phyloP scores from a whole-genome alignment of 2,329 filamentous ascomycete species.

The Diaporthe ampelina region DNA sequence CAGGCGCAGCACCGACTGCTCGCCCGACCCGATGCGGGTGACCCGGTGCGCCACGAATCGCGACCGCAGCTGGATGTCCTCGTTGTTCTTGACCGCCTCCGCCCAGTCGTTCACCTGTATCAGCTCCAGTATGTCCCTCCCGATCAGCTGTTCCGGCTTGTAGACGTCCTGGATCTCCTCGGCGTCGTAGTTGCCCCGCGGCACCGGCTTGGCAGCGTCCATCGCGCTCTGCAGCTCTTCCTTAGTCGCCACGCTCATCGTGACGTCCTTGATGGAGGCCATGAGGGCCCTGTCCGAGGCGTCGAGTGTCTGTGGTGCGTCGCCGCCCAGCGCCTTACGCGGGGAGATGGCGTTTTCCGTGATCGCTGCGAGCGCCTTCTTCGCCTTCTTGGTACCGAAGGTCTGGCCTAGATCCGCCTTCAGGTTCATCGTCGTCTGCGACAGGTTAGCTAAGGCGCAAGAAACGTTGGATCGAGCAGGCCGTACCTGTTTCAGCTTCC shows the following conservation, averaged over 20 bases:
- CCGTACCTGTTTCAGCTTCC: conserved; percentile 54
- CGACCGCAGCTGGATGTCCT: conserved; percentile 69
- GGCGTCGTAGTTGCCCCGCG: conserved; percentile 77
- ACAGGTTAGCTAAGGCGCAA: conserved; percentile 32
- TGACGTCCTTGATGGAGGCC: conserved; percentile 72
- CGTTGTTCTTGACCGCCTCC: conserved; percentile 71
- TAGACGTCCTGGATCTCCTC: conserved; percentile 81
- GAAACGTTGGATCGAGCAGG: neutral
- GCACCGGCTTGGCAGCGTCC: conserved; percentile 80
- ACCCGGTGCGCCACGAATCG: conserved; percentile 77
- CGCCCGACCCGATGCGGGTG: conserved; percentile 64
- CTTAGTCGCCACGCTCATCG: conserved; percentile 75
- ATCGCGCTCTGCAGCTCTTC: conserved; percentile 75
- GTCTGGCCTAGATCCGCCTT: conserved; percentile 80
- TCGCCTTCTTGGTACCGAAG: conserved; percentile 89
- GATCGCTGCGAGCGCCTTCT: conserved; percentile 79
- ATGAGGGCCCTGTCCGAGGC: conserved; percentile 72
- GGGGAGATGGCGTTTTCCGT: conserved; percentile 79
- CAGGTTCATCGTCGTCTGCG: conserved; percentile 71
- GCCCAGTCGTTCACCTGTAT: conserved; percentile 83
- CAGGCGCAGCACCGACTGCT: conserved; percentile 65
- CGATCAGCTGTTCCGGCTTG: conserved; percentile 75
- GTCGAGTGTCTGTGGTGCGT: conserved; percentile 63
- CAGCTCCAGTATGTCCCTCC: conserved; percentile 74
- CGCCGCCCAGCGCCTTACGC: conserved; percentile 52